Percentiles rank a stretch among this genome's conserved stretches.
phyloP scores from a whole-genome alignment of 164 flowering plant species.

The Sextonia rubra region DNA sequence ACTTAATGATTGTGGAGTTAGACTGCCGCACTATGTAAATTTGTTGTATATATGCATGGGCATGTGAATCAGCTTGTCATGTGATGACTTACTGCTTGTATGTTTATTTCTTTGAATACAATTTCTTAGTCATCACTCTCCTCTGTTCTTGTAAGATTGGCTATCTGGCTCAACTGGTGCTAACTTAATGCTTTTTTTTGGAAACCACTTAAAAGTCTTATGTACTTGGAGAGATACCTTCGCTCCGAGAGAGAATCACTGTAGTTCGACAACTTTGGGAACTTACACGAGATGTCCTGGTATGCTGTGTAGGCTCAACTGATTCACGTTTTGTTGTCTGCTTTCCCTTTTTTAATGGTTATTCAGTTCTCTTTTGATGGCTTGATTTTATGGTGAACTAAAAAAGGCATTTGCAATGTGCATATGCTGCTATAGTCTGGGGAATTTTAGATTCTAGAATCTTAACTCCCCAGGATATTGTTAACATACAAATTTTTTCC shows the following conservation, averaged over 20 bases:
- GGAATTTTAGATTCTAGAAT: too few species aligned
- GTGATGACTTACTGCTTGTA: too few species aligned
- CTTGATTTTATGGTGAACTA: not conserved
- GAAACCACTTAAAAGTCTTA: conserved; percentile 56
- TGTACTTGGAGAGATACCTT: conserved; percentile 97
- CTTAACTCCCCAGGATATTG: too few species aligned
- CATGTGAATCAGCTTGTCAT: too few species aligned
- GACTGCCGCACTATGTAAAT: too few species aligned
- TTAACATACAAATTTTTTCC: too few species aligned
- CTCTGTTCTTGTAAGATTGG: not conserved
- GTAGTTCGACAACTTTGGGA: conserved; percentile 96
- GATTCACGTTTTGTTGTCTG: not conserved
- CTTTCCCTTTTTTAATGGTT: not conserved
- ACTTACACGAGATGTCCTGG: conserved; percentile 88
- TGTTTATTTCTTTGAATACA: too few species aligned
- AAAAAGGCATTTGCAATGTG: too few species aligned
- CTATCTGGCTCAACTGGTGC: not conserved
- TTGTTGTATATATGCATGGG: too few species aligned
- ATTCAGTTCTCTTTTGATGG: not conserved
- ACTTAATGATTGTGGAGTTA: too few species aligned
- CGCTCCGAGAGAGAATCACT: conserved; percentile 77
- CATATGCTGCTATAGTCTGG: too few species aligned
- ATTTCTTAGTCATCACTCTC: not conserved
- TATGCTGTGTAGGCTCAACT: conserved; percentile 18
- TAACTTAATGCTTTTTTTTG: conserved; percentile 18